Conservation (phyloP, 495 filamentous ascomycete genomes). For the Aspergillus heteromorphus region DNA sequence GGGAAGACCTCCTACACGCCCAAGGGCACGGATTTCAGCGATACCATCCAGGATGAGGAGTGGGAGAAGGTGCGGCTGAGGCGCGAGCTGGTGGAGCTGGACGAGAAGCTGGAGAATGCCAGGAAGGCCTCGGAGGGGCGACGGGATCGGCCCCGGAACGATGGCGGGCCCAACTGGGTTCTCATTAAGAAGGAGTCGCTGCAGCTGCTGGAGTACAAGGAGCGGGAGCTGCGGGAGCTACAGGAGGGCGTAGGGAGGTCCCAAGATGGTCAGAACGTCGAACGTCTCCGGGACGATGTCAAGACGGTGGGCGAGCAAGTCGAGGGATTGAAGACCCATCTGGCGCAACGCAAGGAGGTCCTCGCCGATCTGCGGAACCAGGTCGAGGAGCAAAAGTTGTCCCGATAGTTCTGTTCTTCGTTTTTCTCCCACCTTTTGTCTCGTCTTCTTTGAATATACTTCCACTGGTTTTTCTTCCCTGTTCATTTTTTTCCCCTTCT, state of each 20-base stretch:
- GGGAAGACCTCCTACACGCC: constrained; percentile 66
- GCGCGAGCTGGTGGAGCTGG: constrained; percentile 82
- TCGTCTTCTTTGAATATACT: constrained; percentile 7
- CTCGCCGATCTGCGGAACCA: constrained; percentile 42
- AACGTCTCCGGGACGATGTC: constrained; percentile 40
- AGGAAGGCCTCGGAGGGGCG: constrained; percentile 59
- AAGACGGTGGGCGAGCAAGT: constrained; percentile 49
- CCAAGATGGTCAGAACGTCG: constrained; percentile 39
- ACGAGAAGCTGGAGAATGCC: constrained; percentile 73
- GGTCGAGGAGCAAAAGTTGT: constrained; percentile 42
- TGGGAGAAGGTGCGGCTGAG: constrained; percentile 97
- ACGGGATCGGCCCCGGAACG: constrained; percentile 52
- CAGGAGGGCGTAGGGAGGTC: constrained; percentile 40
- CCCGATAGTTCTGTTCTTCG: constrained; percentile 30
- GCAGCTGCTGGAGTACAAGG: constrained; percentile 63
- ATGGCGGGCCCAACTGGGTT: constrained; percentile 51
- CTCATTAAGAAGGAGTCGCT: constrained; percentile 91
- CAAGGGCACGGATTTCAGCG: constrained; percentile 79
- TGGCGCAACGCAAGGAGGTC: constrained; percentile 36
- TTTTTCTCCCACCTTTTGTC: not conserved
- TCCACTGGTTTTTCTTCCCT: constrained; percentile 4
- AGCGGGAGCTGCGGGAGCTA: constrained; percentile 44
- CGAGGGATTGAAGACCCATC: constrained; percentile 47
- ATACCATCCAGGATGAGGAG: constrained; percentile 70
- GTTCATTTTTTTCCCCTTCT: no score